A percentile compares a stretch with the other conserved stretches of the same genome.
phyloP scores from a whole-genome alignment of 805 yeast species.

The Yamadazyma sp. region DNA sequence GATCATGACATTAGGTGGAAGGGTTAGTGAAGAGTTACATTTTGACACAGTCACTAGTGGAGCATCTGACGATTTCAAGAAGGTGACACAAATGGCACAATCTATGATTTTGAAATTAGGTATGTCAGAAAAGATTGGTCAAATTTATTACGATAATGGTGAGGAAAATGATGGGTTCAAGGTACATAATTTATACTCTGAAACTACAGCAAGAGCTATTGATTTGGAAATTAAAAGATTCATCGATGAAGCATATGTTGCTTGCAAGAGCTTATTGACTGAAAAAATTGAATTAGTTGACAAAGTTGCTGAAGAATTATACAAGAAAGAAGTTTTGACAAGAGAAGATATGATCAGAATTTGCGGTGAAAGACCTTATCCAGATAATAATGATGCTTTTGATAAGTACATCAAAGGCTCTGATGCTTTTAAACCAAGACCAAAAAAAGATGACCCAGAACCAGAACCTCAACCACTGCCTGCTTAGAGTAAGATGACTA shows the following conservation, averaged over 20 bases:
- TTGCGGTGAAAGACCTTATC: constrained; percentile 89
- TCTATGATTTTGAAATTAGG: constrained; percentile 87
- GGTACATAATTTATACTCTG: constrained; percentile 49
- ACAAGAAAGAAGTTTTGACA: constrained; percentile 84
- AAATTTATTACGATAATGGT: constrained; percentile 57
- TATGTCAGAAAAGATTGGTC: constrained; percentile 81
- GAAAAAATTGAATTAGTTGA: constrained; percentile 77
- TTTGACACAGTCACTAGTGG: constrained; percentile 88
- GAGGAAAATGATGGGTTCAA: constrained; percentile 27
- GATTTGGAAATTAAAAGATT: constrained; percentile 82
- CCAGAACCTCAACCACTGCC: constrained; percentile 8
- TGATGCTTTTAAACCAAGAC: constrained; percentile 37
- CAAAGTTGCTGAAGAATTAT: constrained; percentile 80
- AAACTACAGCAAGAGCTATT: constrained; percentile 73
- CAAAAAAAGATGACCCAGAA: constrained; percentile 1
- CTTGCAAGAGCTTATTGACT: constrained; percentile 64
- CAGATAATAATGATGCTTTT: constrained; percentile 87
- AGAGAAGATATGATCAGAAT: constrained; percentile 90
- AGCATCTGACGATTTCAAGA: constrained; percentile 89
- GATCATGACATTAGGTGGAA: constrained; percentile 93
- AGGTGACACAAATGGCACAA: constrained; percentile 84
- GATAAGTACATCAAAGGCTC: constrained; percentile 62
- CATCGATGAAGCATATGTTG: constrained; percentile 68
- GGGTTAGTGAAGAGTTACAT: constrained; percentile 88
- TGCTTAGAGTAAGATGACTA: too few species aligned